These are phyloP conservation scores for Brettanomyces naardenensis DNA, from an alignment of 805 yeast species.

Conservation along the genomic window DNA sequence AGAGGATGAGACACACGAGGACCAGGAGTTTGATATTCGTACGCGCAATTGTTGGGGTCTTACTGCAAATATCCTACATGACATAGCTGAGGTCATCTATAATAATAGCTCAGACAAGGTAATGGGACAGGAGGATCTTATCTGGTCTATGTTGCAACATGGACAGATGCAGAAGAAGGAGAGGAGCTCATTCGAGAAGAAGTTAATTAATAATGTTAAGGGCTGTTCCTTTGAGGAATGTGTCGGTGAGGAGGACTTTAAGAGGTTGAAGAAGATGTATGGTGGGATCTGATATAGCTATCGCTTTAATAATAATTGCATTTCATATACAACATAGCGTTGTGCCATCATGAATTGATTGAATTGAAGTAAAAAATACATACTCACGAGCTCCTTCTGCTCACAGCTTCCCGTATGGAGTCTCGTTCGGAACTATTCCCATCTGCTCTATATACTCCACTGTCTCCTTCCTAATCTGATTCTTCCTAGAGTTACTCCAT, in stretches of 20 bases:
- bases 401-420: constrained; percentile 15
- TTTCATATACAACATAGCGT: not conserved
- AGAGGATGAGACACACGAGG: constrained; percentile 31
- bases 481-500: constrained; percentile 61
- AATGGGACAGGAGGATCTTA: constrained; percentile 61
- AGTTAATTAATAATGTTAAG: constrained; percentile 36
- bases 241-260: constrained; percentile 35
- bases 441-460: constrained; percentile 53
- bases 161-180: constrained; percentile 41
- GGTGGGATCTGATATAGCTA: not conserved
- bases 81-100: constrained; percentile 51
- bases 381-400: not conserved
- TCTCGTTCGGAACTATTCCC: constrained; percentile 33
- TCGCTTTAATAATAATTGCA: constrained; percentile 2
- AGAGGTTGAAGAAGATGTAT: constrained; percentile 19
- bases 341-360: no score
- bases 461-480: constrained; percentile 43
- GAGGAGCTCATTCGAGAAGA: constrained; percentile 47
- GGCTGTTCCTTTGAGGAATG: constrained; percentile 38
- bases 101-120: constrained; percentile 25
- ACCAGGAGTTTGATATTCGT: constrained; percentile 32
- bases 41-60: constrained; percentile 77
- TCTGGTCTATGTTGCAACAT: constrained; percentile 42
- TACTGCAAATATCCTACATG: constrained; percentile 73
- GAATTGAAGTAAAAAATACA: not conserved